Base-by-base conservation (phyloP, 2,329 filamentous ascomycete genomes). In the Aspergillaceae sp. region DNA sequence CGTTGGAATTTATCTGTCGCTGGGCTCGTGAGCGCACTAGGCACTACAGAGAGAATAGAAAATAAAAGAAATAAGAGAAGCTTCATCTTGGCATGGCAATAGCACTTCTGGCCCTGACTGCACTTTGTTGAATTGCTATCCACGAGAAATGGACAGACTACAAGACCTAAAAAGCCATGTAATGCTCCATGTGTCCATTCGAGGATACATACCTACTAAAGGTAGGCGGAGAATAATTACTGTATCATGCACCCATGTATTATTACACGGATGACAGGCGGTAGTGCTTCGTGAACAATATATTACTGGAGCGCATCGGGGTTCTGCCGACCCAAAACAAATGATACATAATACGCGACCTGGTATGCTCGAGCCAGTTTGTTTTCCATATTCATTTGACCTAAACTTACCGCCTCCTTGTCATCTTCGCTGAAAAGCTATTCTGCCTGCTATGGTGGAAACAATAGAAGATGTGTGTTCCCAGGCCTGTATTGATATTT, bases 1-100 rank as follows among this genome's bases (percentile, higher is more conserved):
- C 80, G 76, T 52, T 78, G 65, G 73, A 91, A 95, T 60, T 79
- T 81, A 64, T 87, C 80, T 51, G 62, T 70, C 8, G 75, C 61
- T 65, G 85, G 82, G 63, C 84, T 85, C 29, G 58, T 59, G 29
- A 67, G 40, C 10, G 58, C 54, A 36, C 56, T 47, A 29, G 57
- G 53, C 48, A 62, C 37, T 30, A 63, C 48, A 38, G 56, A 65
- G 29, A 63, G 49, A 2, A 64, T 38, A 44, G 84, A 78, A 41
- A 60, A 44, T 30, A 66, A 33, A 27, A 60, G 44, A 36, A 36
- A 38, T 10, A 50, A 51, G 45, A 63, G 55, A 42, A 58, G 48
- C 51, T 60, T 67, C 65, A 68, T 69, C 40, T 57, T 65, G 43
- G 32, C 48, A 50, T 50, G 41, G 29, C 41, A 41, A 40, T 38